Base-by-base conservation (phyloP, 2,329 filamentous ascomycete genomes). In the Fusarium sp. region DNA sequence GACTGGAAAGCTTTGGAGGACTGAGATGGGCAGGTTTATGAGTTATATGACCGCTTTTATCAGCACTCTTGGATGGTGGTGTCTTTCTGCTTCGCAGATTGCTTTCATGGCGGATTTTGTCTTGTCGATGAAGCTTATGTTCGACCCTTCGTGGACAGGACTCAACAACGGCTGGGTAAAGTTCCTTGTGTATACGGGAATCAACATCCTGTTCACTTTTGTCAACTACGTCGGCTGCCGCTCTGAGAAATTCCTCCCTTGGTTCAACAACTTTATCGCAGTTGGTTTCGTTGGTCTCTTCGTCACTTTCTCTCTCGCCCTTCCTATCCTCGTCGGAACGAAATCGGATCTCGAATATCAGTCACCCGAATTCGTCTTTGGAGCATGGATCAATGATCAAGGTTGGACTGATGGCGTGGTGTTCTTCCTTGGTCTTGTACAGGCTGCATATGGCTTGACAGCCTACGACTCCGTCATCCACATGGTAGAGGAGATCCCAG, bases 51-150 rank as follows among this genome's bases (percentile, higher is more conserved):
- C 85, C 57, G 86, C 86, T 2, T 88, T 85, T 82, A 86, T 88
- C 71, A 88, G 88, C 70, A 85, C 82, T 0, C 88, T 88, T 67
- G 86, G 86, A 14, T 88, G 86, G 86, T 87, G 85, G 84, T 84
- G 85, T 1, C 76, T 88, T 62, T 84, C 84, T 0, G 86, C 86
- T 0, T 87, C 84, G 4, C 83, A 86, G 65, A 80, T 84, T 23
- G 86, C 85, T 7, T 88, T 88, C 67, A 88, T 88, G 85, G 83
- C 85, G 4, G 80, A 87, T 58, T 87, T 66, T 75, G 87, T 58
- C 76, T 86, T n/a, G 4, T 82, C 84, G 4, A 85, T 88, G 79
- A 86, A 86, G 75, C 77, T 83, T 51, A 81, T 88, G 79, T 87
- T 86, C 58, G 79, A 84, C 7, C 79, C 79, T 0, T 77, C 82